Percentiles rank a stretch among this genome's conserved stretches.
Evolutionary conservation across 1,284 basidiomycete species (phyloP).

Genomic region (Dichomitus squalens): DNA sequence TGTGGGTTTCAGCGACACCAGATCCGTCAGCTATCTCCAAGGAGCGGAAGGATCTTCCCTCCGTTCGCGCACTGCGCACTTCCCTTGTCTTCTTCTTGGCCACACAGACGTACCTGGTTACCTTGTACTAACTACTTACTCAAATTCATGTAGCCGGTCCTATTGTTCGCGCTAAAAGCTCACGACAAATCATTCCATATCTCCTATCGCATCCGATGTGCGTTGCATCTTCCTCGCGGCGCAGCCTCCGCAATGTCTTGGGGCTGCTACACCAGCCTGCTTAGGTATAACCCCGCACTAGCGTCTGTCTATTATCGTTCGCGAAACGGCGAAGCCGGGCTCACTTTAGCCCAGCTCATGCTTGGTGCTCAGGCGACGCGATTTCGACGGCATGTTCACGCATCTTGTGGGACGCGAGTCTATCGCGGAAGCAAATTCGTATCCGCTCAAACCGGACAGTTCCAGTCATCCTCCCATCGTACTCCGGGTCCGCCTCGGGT

Average conservation of each 20-base stretch:
- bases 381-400: no score
- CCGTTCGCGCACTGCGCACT: not conserved
- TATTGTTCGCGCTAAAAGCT: no score
- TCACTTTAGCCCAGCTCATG: not conserved
- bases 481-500: not conserved
- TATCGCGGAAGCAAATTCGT: conserved; percentile 17
- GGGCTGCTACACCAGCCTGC: not conserved
- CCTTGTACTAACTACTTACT: not conserved
- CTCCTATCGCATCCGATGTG: not conserved
- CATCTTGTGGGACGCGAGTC: no score
- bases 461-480: not conserved
- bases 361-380: no score
- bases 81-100: not conserved
- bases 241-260: not conserved
- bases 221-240: not conserved
- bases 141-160: not conserved
- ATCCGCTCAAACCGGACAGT: conserved; percentile 11
- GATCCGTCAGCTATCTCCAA: not conserved
- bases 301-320: not conserved
- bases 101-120: conserved; percentile 3
- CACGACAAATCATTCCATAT: not conserved
- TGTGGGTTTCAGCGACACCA: not conserved
- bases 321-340: conserved; percentile 14
- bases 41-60: not conserved
- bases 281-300: conserved; percentile 8